Evolutionary conservation across 106 monocot genomes (phyloP), one percentile per base, ranked within the genome.

Genomic region (Agapanthus africanus): DNA sequence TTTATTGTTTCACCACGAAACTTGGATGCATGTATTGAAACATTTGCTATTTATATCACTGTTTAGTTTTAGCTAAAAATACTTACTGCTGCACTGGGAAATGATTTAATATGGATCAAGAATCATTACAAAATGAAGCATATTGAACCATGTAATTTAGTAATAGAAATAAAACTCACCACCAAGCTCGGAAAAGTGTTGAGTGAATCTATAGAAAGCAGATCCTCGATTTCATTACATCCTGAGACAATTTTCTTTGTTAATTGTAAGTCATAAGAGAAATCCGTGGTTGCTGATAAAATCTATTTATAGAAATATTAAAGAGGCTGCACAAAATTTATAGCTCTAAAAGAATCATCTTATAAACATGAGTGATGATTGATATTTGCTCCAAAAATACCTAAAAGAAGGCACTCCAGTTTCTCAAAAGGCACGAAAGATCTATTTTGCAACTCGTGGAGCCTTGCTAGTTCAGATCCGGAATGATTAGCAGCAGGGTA

Each of bases 371-470:
- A 68, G 16, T 31, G n/a, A 11, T n/a, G 2, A 68, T 31, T 18
- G n/a, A n/a, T n/a, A n/a, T n/a, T 40, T 56, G 32, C 19, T 5
- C 36, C 22, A 65, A 66, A 70, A 19, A 73, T 82, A 95, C 95
- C 92, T 81, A 99, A 36, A 63, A 99, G 86, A 81, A 99, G 90
- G 66, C 84, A 85, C 36, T 79, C 76, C 66, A 99, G 66, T 60
- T 89, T 92, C 54, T 87, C 77, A 79, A 92, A 99, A 54, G 90
- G 84, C 54, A 59, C 44, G 19, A 14, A n/a, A 54, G 36, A 60
- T 40, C 33, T 38, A 39, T 77, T 62, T 66, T 67, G 38, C 31
- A 37, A 63, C 51, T 23, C 59, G 41, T 23, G 30, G 47, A 38
- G 66, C 71, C 46, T 15, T 42, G 4, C 46, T 67, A 67, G 27